phyloP scores from a whole-genome alignment of 257 asterid genomes.

The Penstemon eatonii region DNA sequence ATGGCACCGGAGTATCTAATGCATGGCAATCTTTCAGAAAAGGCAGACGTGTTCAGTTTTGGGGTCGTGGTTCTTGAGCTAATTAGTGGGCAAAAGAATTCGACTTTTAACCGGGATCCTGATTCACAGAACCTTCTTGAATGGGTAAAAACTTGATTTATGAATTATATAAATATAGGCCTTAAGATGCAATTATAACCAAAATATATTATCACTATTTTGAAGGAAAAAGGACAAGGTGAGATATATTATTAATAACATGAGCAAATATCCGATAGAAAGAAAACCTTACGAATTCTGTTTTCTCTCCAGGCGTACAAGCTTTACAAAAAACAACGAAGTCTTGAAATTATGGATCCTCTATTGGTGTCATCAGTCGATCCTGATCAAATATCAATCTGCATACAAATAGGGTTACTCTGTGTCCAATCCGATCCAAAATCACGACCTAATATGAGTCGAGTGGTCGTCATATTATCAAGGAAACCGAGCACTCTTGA shows the following conservation, averaged over 20 bases:
- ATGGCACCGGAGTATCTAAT: constrained; percentile 96
- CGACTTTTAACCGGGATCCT: constrained; percentile 61
- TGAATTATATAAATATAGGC: too few relatives aligned
- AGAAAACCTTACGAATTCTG: constrained; percentile 9
- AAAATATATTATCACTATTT: too few relatives aligned
- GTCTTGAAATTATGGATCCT: constrained; percentile 69
- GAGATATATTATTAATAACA: too few relatives aligned
- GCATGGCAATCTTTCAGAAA: constrained; percentile 73
- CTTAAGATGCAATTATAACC: too few relatives aligned
- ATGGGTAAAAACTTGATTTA: constrained; percentile 57
- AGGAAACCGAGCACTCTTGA: constrained; percentile 67
- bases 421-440: constrained; percentile 77
- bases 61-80: constrained; percentile 95
- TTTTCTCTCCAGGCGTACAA: constrained; percentile 60
- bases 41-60: constrained; percentile 86
- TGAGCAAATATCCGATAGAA: background rate
- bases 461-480: constrained; percentile 65
- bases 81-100: constrained; percentile 85
- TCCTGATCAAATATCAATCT: constrained; percentile 48
- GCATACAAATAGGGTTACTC: constrained; percentile 66
- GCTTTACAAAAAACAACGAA: constrained; percentile 73
- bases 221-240: too few relatives aligned
- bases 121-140: constrained; percentile 68
- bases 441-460: constrained; percentile 79
- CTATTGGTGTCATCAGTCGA: constrained; percentile 51